These are phyloP conservation scores for Pseudomassariella vexata DNA, from an alignment of 2,329 filamentous ascomycete genomes.

Conservation along the genomic window DNA sequence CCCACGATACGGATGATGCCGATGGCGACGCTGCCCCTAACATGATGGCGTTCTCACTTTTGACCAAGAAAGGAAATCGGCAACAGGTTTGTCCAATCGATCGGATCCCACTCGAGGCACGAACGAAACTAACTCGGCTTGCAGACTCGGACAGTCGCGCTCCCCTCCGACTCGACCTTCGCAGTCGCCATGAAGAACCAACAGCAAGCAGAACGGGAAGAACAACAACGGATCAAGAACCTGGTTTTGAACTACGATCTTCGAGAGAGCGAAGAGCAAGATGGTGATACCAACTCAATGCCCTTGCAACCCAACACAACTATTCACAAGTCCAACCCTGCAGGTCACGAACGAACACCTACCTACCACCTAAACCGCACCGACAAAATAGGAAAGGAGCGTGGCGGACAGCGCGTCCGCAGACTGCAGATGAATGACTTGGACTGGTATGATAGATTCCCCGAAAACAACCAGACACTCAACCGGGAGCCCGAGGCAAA, in stretches of 20 bases:
- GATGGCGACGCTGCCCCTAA: conserved; percentile 30
- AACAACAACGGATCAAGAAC: conserved; percentile 98
- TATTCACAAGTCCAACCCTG: conserved; percentile 40
- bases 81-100: conserved; percentile 69
- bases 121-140: background rate
- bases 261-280: conserved; percentile 71
- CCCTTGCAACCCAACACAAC: conserved; percentile 39
- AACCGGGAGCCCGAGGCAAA: conserved; percentile 3
- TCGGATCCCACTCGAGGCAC: background rate
- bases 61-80: conserved; percentile 93
- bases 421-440: conserved; percentile 95
- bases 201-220: conserved; percentile 89
- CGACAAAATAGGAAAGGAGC: conserved; percentile 54
- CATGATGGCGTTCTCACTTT: conserved; percentile 94
- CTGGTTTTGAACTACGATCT: conserved; percentile 95
- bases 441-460: conserved; percentile 70
- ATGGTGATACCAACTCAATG: conserved; percentile 57
- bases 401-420: conserved; percentile 73
- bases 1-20: conserved; percentile 32
- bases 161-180: conserved; percentile 88
- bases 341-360: conserved; percentile 44
- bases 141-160: conserved; percentile 83
- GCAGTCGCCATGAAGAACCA: conserved; percentile 94
- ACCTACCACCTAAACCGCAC: conserved; percentile 48
- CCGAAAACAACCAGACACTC: conserved; percentile 10